Conservation (phyloP, 805 yeast species). For the Naumovozyma castellii region DNA sequence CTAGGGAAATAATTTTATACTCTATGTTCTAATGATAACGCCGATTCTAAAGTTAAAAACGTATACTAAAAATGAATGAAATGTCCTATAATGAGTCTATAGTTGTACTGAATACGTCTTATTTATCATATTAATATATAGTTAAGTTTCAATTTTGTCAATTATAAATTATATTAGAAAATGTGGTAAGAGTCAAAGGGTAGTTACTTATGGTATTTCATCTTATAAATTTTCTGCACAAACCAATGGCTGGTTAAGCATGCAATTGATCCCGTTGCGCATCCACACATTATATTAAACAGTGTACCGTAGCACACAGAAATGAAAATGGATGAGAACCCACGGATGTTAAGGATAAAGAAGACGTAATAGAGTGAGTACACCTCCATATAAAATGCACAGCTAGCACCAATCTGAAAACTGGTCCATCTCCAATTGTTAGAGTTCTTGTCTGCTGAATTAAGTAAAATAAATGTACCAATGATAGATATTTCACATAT, state of each 20-base stretch:
- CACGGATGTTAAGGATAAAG: conserved; percentile 49
- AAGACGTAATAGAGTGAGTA: conserved; percentile 62
- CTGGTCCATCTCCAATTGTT: conserved; percentile 73
- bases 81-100: too few relatives aligned
- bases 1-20: neutral
- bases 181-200: too few relatives aligned
- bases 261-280: conserved; percentile 70
- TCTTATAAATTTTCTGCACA: conserved; percentile 36
- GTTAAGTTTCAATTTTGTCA: neutral
- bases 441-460: conserved; percentile 5
- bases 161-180: too few relatives aligned
- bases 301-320: conserved; percentile 66
- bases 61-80: too few relatives aligned
- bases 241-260: conserved; percentile 57
- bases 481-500: conserved; percentile 65
- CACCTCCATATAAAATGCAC: conserved; percentile 59
- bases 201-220: neutral
- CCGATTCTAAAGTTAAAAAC: neutral
- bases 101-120: too few relatives aligned
- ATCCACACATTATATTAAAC: conserved; percentile 51
- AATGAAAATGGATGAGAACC: conserved; percentile 55
- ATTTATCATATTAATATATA: too few relatives aligned
- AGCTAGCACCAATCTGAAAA: conserved; percentile 59
- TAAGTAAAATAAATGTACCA: conserved; percentile 54
- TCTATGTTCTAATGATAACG: neutral